phyloP scores from a whole-genome alignment of 73 alveolate genomes.

The Strombidium stylifer region DNA sequence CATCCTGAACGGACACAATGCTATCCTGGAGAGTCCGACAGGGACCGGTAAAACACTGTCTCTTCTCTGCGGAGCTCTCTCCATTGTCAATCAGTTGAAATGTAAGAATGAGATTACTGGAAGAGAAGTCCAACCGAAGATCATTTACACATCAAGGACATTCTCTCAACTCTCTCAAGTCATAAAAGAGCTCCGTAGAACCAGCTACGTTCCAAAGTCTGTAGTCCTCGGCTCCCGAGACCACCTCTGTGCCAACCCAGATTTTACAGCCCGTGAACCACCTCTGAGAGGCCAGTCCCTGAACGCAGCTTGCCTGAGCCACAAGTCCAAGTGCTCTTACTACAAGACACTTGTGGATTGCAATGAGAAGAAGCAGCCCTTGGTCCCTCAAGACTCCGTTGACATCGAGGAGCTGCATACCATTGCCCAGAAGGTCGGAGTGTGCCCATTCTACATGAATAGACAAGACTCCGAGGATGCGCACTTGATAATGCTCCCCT shows the following conservation, averaged over 20 bases:
- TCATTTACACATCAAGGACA: conserved; percentile 77
- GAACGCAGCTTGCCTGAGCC: neutral
- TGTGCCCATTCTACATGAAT: conserved; percentile 81
- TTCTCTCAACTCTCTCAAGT: conserved; percentile 83
- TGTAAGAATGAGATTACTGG: conserved; percentile 50
- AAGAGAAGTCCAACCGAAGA: conserved; percentile 17
- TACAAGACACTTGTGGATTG: no score
- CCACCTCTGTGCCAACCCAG: conserved; percentile 61
- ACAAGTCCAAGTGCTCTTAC: neutral
- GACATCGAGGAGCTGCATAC: conserved; percentile 83
- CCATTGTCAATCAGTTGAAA: conserved; percentile 68
- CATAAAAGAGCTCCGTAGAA: conserved; percentile 58
- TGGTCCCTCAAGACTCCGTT: conserved; percentile 20
- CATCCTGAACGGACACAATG: conserved; percentile 56
- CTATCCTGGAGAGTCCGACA: conserved; percentile 90
- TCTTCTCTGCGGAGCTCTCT: conserved; percentile 57
- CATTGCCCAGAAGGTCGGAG: conserved; percentile 33
- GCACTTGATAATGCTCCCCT: conserved; percentile 79
- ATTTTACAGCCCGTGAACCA: conserved; percentile 14
- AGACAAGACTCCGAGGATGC: conserved; percentile 61
- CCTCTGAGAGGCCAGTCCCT: neutral
- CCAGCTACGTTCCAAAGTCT: conserved; percentile 57
- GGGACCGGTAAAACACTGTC: conserved; percentile 96
- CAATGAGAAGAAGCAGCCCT: no score
- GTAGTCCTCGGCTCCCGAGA: conserved; percentile 75